These are phyloP conservation scores for Thymus quinquecostatus DNA, from an alignment of 257 asterid species.

Conservation along the genomic window DNA sequence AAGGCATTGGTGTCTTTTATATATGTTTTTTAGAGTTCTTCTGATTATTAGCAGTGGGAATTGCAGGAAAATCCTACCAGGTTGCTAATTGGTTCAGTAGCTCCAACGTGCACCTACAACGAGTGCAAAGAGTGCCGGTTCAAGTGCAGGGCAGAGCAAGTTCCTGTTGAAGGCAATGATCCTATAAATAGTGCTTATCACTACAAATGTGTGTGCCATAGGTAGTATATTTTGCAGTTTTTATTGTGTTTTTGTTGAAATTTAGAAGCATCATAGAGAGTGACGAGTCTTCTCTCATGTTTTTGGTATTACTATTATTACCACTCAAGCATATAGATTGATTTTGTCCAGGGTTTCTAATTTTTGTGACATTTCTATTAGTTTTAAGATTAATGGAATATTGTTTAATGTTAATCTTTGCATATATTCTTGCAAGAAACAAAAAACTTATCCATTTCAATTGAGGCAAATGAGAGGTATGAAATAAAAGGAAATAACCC, in stretches of 20 bases:
- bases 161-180: constrained; percentile 84
- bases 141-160: constrained; percentile 89
- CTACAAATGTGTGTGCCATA: constrained; percentile 84
- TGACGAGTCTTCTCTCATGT: not conserved
- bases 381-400: too few relatives aligned
- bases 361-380: not conserved
- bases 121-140: constrained; percentile 88
- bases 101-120: constrained; percentile 81
- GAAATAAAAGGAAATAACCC: not conserved
- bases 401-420: too few relatives aligned
- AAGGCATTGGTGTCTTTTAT: not conserved
- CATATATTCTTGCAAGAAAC: too few relatives aligned
- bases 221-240: constrained; percentile 30
- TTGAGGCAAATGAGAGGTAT: constrained; percentile 14
- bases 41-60: not conserved
- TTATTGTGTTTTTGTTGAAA: constrained; percentile 28
- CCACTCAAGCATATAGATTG: constrained; percentile 11
- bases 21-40: not conserved
- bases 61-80: constrained; percentile 46
- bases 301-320: not conserved
- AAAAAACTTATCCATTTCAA: not conserved
- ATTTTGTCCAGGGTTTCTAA: constrained; percentile 32
- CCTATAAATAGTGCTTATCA: constrained; percentile 83
- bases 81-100: constrained; percentile 74
- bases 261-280: constrained; percentile 32